Evolutionary conservation across 148 eudicot species (phyloP).

Genomic region (Rhododendron williamsianum): DNA sequence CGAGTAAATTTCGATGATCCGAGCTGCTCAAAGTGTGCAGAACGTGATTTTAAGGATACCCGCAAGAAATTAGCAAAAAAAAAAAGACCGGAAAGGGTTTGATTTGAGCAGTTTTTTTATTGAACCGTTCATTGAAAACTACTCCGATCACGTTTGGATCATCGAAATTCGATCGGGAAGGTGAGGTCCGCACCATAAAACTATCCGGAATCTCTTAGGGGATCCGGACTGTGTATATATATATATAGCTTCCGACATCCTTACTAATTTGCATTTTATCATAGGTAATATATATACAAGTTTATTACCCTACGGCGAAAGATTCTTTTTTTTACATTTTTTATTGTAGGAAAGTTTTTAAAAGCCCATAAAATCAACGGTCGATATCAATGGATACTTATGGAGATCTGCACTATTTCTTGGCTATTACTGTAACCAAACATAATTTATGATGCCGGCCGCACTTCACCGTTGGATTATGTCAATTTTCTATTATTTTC

Average conservation of each 20-base stretch:
- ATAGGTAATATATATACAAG: not conserved
- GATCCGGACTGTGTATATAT: too few relatives aligned
- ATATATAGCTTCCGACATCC: not conserved
- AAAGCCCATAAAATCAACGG: not conserved
- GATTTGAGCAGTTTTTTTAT: too few relatives aligned
- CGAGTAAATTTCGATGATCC: too few relatives aligned
- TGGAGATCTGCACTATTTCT: not conserved
- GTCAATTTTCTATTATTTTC: not conserved
- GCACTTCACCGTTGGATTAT: not conserved
- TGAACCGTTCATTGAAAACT: too few relatives aligned
- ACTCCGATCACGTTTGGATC: too few relatives aligned
- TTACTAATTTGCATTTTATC: not conserved
- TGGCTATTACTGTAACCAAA: not conserved
- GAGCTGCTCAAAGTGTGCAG: too few relatives aligned
- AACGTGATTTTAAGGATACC: too few relatives aligned
- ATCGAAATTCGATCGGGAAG: too few relatives aligned
- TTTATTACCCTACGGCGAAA: not conserved
- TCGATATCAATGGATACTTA: not conserved
- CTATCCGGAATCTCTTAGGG: too few relatives aligned
- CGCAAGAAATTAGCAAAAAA: too few relatives aligned
- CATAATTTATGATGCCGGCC: not conserved
- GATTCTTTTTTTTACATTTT: not conserved
- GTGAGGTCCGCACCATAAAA: too few relatives aligned
- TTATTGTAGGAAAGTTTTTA: not conserved
- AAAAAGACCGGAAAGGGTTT: too few relatives aligned